These are phyloP conservation scores for Lipomyces orientalis DNA, from an alignment of 805 yeast species.

Conservation along the genomic window DNA sequence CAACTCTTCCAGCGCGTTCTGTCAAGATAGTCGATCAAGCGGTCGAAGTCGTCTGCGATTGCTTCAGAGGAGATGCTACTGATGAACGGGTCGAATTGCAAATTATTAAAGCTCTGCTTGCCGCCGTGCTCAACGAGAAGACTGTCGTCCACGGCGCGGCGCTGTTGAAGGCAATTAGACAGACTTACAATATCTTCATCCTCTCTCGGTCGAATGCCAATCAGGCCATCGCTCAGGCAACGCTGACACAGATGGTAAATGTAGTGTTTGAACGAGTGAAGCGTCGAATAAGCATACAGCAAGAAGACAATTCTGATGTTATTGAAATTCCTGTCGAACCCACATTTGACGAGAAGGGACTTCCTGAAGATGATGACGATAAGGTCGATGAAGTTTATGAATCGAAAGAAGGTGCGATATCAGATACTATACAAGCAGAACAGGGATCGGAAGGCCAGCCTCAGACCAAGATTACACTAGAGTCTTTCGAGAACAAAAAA, in stretches of 20 bases:
- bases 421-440: background rate
- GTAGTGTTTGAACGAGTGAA: constrained; percentile 80
- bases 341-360: constrained; percentile 12
- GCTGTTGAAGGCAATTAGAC: constrained; percentile 86
- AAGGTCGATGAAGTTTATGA: constrained; percentile 24
- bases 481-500: constrained; percentile 43
- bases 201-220: constrained; percentile 79
- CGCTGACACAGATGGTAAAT: constrained; percentile 86
- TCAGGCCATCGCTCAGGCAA: constrained; percentile 95
- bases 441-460: background rate
- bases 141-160: constrained; percentile 90
- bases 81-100: constrained; percentile 89
- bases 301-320: constrained; percentile 14
- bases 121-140: constrained; percentile 80
- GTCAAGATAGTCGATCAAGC: constrained; percentile 49
- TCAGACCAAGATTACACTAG: constrained; percentile 41
- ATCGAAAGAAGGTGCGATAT: background rate
- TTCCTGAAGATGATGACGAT: constrained; percentile 25
- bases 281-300: constrained; percentile 40
- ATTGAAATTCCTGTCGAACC: constrained; percentile 30
- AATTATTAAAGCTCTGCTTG: constrained; percentile 87
- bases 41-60: constrained; percentile 78
- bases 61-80: constrained; percentile 91
- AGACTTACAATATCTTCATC: constrained; percentile 89
- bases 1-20: constrained; percentile 36